Evolutionary conservation across 352 stramenopile genomes (phyloP).

Genomic region (Globisporangium apiculatum): DNA sequence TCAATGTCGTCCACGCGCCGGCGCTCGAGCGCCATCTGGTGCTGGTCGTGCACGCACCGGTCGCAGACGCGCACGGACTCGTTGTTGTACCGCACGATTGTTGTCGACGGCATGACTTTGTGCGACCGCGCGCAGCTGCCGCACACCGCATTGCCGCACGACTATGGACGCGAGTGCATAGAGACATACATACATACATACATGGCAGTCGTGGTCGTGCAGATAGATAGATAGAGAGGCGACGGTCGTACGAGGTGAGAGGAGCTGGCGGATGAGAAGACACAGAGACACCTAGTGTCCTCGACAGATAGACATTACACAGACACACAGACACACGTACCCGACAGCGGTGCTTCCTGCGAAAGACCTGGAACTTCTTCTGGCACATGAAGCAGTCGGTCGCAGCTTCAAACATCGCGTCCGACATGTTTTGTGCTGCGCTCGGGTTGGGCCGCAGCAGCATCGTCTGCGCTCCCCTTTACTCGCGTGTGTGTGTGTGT

Average conservation of each 20-base stretch:
- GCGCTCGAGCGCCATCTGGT: slow-evolving; percentile 63
- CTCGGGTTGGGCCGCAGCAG: slow-evolving; percentile 15
- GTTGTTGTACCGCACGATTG: slow-evolving; percentile 68
- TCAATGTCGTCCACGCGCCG: slow-evolving; percentile 65
- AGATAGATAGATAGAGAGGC: background rate
- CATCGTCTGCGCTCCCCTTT: background rate
- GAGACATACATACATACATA: slow-evolving; percentile 4
- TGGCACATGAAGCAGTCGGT: slow-evolving; percentile 71
- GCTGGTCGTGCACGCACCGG: slow-evolving; percentile 68
- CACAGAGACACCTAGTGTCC: too few relatives aligned
- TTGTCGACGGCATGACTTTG: slow-evolving; percentile 62
- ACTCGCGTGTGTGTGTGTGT: background rate
- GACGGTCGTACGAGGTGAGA: too few relatives aligned
- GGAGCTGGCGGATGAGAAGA: too few relatives aligned
- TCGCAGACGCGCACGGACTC: slow-evolving; percentile 80
- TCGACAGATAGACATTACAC: too few relatives aligned
- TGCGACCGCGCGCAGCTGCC: slow-evolving; percentile 65
- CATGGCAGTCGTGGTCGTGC: background rate
- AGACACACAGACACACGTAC: slow-evolving; percentile 18
- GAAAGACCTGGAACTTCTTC: slow-evolving; percentile 84
- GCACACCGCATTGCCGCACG: slow-evolving; percentile 75
- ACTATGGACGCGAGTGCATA: slow-evolving; percentile 20
- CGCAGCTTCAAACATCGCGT: slow-evolving; percentile 47
- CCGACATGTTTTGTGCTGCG: slow-evolving; percentile 20
- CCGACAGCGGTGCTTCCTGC: slow-evolving; percentile 75